Base-by-base conservation (phyloP, 1,284 basidiomycete genomes). In the Abortiporus biennis region DNA sequence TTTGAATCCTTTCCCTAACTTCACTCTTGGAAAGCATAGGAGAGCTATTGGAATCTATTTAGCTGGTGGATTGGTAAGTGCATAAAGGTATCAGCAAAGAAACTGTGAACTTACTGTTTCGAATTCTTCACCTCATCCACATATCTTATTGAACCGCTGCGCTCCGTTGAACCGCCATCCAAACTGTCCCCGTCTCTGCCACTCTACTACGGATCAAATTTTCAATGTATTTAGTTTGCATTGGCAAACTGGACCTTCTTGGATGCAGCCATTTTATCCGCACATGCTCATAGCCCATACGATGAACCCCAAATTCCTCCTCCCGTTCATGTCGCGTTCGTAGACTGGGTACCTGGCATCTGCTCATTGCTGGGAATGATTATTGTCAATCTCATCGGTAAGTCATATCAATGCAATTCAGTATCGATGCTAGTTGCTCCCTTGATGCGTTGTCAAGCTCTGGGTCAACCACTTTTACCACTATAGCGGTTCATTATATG, bases 201-300 rank as follows among this genome's bases (percentile, higher is more conserved):
- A 6, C 3, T 13, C n/a, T 6, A 3, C 11, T 2, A 6, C 3
- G 15, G 1, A 25, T n/a, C 23, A 5, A 27, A 12, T 17, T 8
- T 22, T 8, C 20, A n/a, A 1, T 17, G n/a, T 11, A 11, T 25
- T n/a, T 37, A 92, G 92, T 97, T 98, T 62, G 88, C 92, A 2
- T 67, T 95, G 23, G 92, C 91, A 19, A 92, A 88, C 67, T 98
- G 93, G 90, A 78, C 89, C n/a, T 92, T 98, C 64, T 73, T 98
- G 47, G 95, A 98, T 56, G 95, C 95, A 15, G 83, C 85, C 31
- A 85, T 96, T 46, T 74, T 94, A 42, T 96, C 92, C 20, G 79
- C 84, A 21, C 88, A 91, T 54, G 83, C 85, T 1, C 80, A 81
- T 47, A 66, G 85, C 1, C 82, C 85, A 5, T 75, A 78, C 50